phyloP scores from a whole-genome alignment of 2,329 filamentous ascomycete genomes.

The Uncinocarpus reesii region DNA sequence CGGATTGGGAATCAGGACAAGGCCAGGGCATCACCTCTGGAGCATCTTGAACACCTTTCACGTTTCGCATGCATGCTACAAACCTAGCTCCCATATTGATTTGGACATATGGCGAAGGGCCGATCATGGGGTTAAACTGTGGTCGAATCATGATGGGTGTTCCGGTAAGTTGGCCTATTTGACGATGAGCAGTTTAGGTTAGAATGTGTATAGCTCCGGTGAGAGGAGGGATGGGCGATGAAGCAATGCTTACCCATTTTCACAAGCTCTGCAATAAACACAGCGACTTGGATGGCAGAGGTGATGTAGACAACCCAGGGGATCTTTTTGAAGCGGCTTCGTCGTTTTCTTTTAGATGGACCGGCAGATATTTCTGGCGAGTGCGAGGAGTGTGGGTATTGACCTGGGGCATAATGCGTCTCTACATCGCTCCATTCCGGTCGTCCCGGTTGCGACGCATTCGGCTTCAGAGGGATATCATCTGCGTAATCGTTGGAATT shows the following conservation, averaged over 20 bases:
- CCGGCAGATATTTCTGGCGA: slow-evolving; percentile 19
- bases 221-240: slow-evolving; percentile 11
- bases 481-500: slow-evolving; percentile 33
- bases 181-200: background rate
- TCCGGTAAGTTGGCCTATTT: slow-evolving; percentile 60
- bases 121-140: slow-evolving; percentile 93
- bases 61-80: slow-evolving; percentile 85
- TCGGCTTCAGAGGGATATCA: slow-evolving; percentile 35
- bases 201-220: background rate
- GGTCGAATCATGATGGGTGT: slow-evolving; percentile 61
- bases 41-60: slow-evolving; percentile 33
- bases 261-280: slow-evolving; percentile 82
- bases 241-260: slow-evolving; percentile 57
- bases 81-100: slow-evolving; percentile 97
- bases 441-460: slow-evolving; percentile 26
- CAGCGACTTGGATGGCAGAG: slow-evolving; percentile 62
- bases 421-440: slow-evolving; percentile 36
- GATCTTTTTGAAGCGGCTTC: slow-evolving; percentile 49
- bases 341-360: slow-evolving; percentile 30
- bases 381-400: slow-evolving; percentile 44
- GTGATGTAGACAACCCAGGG: slow-evolving; percentile 78
- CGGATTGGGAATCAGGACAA: slow-evolving; percentile 68
- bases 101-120: slow-evolving; percentile 76
- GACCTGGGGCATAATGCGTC: slow-evolving; percentile 39
- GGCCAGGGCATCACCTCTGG: slow-evolving; percentile 47